Evolutionary conservation across 306 rosid genomes (phyloP), one percentile per base, ranked within the genome.

Genomic region (Luffa acutangula): DNA sequence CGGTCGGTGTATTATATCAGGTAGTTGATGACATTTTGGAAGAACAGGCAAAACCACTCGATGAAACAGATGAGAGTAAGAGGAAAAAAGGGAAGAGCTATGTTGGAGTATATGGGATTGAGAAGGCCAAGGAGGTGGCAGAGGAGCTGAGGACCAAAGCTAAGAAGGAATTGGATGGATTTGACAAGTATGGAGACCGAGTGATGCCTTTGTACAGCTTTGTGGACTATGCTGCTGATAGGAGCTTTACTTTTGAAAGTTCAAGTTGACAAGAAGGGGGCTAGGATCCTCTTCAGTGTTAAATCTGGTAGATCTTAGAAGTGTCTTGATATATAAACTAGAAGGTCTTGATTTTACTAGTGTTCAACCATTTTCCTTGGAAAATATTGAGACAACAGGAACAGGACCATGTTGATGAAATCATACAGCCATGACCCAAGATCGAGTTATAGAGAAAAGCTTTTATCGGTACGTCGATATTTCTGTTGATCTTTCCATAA

Each of bases 181-280:
- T 95, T 86, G 92, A 90, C 71, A 90, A 91, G 82, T 89, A 91
- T 77, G 93, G 96, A 33, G 91, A 91, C 60, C 81, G 85, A 73
- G 93, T 88, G 39, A 56, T 84, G 45, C 99, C 99, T 64, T 95
- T 95, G 21, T 90, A 89, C 82, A 90, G 97, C 89, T 95, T 95
- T 82, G 93, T 95, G 77, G 97, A 95, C 84, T 93, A 91, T 90
- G 99, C 97, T 67, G 82, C 84, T 83, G 96, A 91, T 52, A 89
- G 97, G 79, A 88, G 90, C 77, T 95, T 95, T 85, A 90, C 39
- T 78, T 84, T 90, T 77, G 85, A 75, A 9, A 80, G 81, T 1
- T 70, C 91, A 57, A 88, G 77, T 83, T 86, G 66, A 79, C 86
- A 42, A 73, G 56, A 43, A 45, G 37, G 3, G 33, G 39, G 37